These are phyloP conservation scores for Leptomonas pyrrhocoris DNA, from an alignment of 208 protist genomes.

Conservation along the genomic window DNA sequence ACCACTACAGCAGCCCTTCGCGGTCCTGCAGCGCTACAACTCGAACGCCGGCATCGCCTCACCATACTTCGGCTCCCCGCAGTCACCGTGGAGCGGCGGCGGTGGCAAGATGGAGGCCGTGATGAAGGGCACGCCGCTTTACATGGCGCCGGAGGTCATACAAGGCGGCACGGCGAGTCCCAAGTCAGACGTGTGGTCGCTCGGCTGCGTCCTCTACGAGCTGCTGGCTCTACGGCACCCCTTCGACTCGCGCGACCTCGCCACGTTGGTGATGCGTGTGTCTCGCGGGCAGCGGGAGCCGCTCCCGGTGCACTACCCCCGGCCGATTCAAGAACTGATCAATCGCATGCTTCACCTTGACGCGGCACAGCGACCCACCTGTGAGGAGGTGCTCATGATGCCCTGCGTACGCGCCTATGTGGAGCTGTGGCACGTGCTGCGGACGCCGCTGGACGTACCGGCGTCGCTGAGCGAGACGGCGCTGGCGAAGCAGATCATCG, in stretches of 20 bases:
- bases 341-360: constrained; percentile 70
- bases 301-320: constrained; percentile 73
- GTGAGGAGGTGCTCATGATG: constrained; percentile 63
- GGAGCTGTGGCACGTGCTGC: constrained; percentile 36
- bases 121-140: constrained; percentile 94
- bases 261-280: constrained; percentile 77
- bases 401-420: constrained; percentile 62
- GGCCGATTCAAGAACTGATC: constrained; percentile 52
- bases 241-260: constrained; percentile 82
- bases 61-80: constrained; percentile 8
- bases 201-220: constrained; percentile 93
- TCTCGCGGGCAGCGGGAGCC: constrained; percentile 65
- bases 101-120: constrained; percentile 39
- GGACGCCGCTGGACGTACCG: constrained; percentile 32
- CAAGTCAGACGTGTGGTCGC: constrained; percentile 90
- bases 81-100: constrained; percentile 6
- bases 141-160: constrained; percentile 94
- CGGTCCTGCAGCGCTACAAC: not conserved
- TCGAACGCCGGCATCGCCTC: not conserved
- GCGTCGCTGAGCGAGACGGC: constrained; percentile 35
- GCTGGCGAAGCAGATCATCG: constrained; percentile 39
- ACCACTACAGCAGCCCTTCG: constrained; percentile 4
- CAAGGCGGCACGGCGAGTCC: constrained; percentile 68
- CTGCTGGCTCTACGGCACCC: constrained; percentile 84
- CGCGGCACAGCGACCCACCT: constrained; percentile 54